Percentiles rank a stretch among this genome's conserved stretches.
These are phyloP conservation scores for Metschnikowia koreensis DNA, from an alignment of 805 yeast genomes.

Conservation along the genomic window DNA sequence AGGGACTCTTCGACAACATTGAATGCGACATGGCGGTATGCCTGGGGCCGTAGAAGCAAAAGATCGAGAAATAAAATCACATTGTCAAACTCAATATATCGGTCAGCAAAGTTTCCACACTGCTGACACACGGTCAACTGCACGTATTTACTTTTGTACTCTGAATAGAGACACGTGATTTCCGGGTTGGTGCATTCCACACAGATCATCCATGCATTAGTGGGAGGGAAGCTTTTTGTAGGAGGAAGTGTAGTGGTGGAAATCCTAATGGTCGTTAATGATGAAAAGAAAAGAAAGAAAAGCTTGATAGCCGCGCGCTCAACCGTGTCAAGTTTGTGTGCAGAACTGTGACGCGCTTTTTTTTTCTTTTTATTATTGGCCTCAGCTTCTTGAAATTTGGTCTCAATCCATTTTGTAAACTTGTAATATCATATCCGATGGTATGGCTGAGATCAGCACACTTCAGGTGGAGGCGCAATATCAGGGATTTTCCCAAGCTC, in stretches of 20 bases:
- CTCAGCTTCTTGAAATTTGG: too few relatives aligned
- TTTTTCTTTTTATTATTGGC: too few relatives aligned
- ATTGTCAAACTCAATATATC: conserved; percentile 86
- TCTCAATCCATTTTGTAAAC: too few relatives aligned
- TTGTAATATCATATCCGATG: too few relatives aligned
- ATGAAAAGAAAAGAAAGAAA: background rate
- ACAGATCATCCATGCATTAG: conserved; percentile 64
- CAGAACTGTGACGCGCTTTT: background rate
- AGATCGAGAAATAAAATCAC: conserved; percentile 83
- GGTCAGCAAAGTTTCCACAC: conserved; percentile 79
- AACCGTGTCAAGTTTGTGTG: background rate
- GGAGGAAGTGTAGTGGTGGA: background rate
- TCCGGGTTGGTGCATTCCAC: conserved; percentile 73
- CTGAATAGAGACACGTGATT: conserved; percentile 62
- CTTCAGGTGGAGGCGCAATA: conserved; percentile 59
- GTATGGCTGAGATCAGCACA: conserved; percentile 8
- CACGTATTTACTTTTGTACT: conserved; percentile 75
- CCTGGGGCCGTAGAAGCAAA: conserved; percentile 80
- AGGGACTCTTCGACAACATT: conserved; percentile 48
- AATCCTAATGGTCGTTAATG: too few relatives aligned
- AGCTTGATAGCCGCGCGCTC: background rate
- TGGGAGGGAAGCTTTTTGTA: background rate
- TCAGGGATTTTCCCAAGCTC: conserved; percentile 69
- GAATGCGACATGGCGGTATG: conserved; percentile 81
- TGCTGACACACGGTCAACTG: conserved; percentile 70